phyloP scores from a whole-genome alignment of 1,139 yeast genomes.

The Candida freyschussii region DNA sequence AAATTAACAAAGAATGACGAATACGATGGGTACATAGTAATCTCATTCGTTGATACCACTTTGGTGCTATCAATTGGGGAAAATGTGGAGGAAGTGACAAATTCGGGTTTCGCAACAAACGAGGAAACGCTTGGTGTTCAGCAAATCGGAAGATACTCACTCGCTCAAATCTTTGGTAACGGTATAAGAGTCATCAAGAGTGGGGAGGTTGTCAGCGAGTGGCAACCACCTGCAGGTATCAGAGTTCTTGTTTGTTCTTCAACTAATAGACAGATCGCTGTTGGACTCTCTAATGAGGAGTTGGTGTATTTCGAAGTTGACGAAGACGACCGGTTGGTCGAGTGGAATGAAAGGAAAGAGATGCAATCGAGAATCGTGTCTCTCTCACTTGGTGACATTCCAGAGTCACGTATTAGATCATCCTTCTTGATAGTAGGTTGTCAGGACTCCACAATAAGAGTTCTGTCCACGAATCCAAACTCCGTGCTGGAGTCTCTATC shows the following conservation, averaged over 20 bases:
- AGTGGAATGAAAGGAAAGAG: slow-evolving; percentile 60
- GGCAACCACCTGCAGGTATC: slow-evolving; percentile 85
- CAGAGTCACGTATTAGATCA: slow-evolving; percentile 44
- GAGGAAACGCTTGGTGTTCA: slow-evolving; percentile 66
- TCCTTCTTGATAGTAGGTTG: slow-evolving; percentile 66
- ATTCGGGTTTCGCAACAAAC: slow-evolving; percentile 52
- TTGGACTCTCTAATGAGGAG: slow-evolving; percentile 70
- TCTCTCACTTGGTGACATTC: slow-evolving; percentile 52
- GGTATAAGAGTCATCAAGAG: slow-evolving; percentile 65
- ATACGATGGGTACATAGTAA: slow-evolving; percentile 60
- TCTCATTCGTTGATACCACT: slow-evolving; percentile 66
- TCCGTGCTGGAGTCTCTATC: slow-evolving; percentile 58
- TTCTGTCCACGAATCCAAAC: slow-evolving; percentile 62
- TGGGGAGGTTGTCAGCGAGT: slow-evolving; percentile 37
- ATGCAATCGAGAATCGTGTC: slow-evolving; percentile 49
- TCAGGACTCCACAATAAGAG: slow-evolving; percentile 65
- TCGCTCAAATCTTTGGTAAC: slow-evolving; percentile 67
- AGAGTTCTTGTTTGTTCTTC: slow-evolving; percentile 54
- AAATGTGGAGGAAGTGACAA: slow-evolving; percentile 69
- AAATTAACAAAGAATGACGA: slow-evolving; percentile 40
- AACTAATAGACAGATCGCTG: slow-evolving; percentile 61
- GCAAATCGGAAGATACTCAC: slow-evolving; percentile 59
- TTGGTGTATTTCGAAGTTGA: slow-evolving; percentile 82
- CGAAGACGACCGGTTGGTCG: slow-evolving; percentile 59
- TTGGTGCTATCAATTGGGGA: slow-evolving; percentile 75